Percentiles rank a stretch among this genome's conserved stretches.
Conservation (phyloP, 2,329 filamentous ascomycete genomes). For the Helotiales sp. region DNA sequence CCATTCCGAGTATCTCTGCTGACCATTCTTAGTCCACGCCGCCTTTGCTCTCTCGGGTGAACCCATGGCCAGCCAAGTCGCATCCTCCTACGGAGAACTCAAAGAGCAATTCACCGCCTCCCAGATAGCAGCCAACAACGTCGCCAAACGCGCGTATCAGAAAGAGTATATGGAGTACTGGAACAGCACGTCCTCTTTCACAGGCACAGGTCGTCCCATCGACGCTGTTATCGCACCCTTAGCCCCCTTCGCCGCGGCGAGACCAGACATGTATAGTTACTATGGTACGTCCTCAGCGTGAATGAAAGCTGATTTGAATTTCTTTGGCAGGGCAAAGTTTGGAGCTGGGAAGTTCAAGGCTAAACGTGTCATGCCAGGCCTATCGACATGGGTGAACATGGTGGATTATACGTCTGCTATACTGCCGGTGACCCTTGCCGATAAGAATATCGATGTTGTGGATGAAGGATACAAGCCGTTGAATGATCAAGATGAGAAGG, state of each 20-base stretch:
- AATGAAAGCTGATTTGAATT: slow-evolving; percentile 3
- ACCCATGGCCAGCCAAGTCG: slow-evolving; percentile 35
- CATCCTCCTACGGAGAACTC: slow-evolving; percentile 25
- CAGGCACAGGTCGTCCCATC: slow-evolving; percentile 42
- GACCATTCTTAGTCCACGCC: slow-evolving; percentile 36
- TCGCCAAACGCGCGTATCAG: slow-evolving; percentile 54
- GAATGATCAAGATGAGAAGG: slow-evolving; percentile 43
- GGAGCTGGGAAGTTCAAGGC: slow-evolving; percentile 11
- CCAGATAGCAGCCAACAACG: slow-evolving; percentile 40
- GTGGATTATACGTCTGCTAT: slow-evolving; percentile 61
- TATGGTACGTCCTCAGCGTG: slow-evolving; percentile 33
- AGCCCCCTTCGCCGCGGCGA: slow-evolving; percentile 49
- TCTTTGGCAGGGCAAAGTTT: slow-evolving; percentile 14
- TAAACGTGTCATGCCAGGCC: slow-evolving; percentile 23
- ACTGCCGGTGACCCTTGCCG: slow-evolving; percentile 52
- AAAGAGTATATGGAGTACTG: slow-evolving; percentile 58
- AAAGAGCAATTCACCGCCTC: slow-evolving; percentile 36
- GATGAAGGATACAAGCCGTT: slow-evolving; percentile 41
- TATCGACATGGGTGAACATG: slow-evolving; percentile 40
- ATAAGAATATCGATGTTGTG: slow-evolving; percentile 39
- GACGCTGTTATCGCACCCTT: slow-evolving; percentile 55
- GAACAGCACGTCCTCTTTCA: slow-evolving; percentile 28
- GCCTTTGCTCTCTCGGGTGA: slow-evolving; percentile 58
- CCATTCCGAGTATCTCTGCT: background rate
- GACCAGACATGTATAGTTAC: slow-evolving; percentile 47